Evolutionary conservation across 495 filamentous ascomycete species (phyloP).

Genomic region (Rusavskia elegans): DNA sequence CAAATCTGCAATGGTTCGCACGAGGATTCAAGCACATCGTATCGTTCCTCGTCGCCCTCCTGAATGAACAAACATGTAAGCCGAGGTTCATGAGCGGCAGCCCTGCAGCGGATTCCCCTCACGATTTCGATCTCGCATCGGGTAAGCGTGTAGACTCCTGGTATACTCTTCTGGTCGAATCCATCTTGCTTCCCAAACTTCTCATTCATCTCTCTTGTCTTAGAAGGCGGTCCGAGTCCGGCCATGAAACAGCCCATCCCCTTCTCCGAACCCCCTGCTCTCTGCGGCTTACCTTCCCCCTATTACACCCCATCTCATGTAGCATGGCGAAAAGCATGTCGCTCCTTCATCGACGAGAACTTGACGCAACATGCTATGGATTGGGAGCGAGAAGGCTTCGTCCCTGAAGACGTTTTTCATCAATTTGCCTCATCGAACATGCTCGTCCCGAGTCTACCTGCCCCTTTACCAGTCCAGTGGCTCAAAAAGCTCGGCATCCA

Average conservation of each 20-base stretch:
- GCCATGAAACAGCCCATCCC: conserved; percentile 24
- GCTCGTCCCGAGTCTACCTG: conserved; percentile 46
- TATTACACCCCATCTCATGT: conserved; percentile 39
- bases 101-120: no score
- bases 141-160: no score
- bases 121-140: no score
- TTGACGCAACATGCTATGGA: conserved; percentile 45
- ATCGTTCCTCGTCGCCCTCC: no score
- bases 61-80: no score
- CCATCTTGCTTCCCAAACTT: no score
- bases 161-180: no score
- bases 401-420: conserved; percentile 45
- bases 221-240: no score
- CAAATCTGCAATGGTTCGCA: no score
- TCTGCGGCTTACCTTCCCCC: conserved; percentile 51
- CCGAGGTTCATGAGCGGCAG: no score
- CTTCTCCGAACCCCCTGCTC: conserved; percentile 60
- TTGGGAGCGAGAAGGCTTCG: conserved; percentile 44
- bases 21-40: no score
- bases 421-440: conserved; percentile 46
- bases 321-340: conserved; percentile 49
- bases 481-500: conserved; percentile 47
- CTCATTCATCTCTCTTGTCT: no score
- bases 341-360: conserved; percentile 43
- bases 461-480: conserved; percentile 52